These are phyloP conservation scores for Leishmania arabica DNA, from an alignment of 208 protist species.

Conservation along the genomic window DNA sequence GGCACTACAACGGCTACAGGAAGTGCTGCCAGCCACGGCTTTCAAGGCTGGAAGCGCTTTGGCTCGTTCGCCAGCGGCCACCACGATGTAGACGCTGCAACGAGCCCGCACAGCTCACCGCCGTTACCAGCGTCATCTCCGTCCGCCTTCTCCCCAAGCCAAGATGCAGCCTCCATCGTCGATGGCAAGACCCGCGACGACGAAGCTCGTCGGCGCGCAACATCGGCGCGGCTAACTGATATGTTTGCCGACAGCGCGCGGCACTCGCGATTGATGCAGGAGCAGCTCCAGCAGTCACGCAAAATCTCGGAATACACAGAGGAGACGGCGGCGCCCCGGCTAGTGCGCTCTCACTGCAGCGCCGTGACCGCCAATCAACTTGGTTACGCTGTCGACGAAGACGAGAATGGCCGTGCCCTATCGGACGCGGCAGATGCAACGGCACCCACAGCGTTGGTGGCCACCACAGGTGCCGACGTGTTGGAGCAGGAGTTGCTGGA, in stretches of 20 bases:
- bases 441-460: neutral
- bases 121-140: neutral
- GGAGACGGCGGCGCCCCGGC: neutral
- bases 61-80: neutral
- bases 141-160: neutral
- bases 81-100: neutral
- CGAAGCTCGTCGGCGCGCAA: conserved; percentile 14
- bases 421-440: conserved; percentile 1
- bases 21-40: neutral
- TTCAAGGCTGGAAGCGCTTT: conserved; percentile 28
- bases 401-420: neutral
- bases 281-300: conserved; percentile 14
- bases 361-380: neutral
- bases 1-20: neutral
- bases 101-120: neutral
- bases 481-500: conserved; percentile 83
- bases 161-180: neutral
- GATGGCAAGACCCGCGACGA: conserved; percentile 6
- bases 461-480: conserved; percentile 17
- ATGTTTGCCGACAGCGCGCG: conserved; percentile 30
- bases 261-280: conserved; percentile 27
- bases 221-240: conserved; percentile 23
- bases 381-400: conserved; percentile 5
- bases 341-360: conserved; percentile 1
- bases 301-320: conserved; percentile 9